A percentile compares a stretch with the other conserved stretches of the same genome.
Evolutionary conservation across 495 filamentous ascomycete genomes (phyloP).

Genomic region (Hypoxylon cercidicola): DNA sequence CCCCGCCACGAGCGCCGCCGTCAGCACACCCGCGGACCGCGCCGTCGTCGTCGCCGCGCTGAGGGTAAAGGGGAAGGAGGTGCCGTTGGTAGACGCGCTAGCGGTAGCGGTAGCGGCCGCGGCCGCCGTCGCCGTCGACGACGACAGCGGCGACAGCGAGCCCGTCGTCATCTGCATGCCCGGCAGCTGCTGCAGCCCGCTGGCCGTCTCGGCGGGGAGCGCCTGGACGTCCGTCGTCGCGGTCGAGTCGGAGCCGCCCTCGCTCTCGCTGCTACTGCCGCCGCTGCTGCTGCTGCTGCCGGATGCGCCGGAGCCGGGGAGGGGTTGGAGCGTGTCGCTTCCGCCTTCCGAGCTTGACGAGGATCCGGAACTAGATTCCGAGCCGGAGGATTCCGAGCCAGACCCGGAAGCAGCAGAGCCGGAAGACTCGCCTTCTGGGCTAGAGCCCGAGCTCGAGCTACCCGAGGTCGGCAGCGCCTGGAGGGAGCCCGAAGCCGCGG

Average conservation of each 20-base stretch:
- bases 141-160: conserved; percentile 50
- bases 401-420: conserved; percentile 5
- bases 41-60: conserved; percentile 10
- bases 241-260: conserved; percentile 2
- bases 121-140: conserved; percentile 39
- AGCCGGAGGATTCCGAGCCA: conserved; percentile 1
- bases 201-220: conserved; percentile 24
- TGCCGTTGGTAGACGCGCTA: neutral
- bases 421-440: conserved; percentile 10
- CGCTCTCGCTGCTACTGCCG: no score
- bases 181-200: conserved; percentile 29
- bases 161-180: conserved; percentile 26
- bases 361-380: conserved; percentile 2
- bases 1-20: neutral
- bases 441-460: neutral
- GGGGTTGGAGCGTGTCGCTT: conserved; percentile 5
- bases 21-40: neutral
- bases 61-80: neutral
- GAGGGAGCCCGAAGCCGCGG: conserved; percentile 4
- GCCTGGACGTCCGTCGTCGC: conserved; percentile 16
- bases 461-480: conserved; percentile 6
- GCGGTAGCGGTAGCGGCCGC: neutral
- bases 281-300: neutral
- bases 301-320: neutral
- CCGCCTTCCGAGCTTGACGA: neutral